phyloP scores from a whole-genome alignment of 306 rosid species.

The Aeschynomene evenia region DNA sequence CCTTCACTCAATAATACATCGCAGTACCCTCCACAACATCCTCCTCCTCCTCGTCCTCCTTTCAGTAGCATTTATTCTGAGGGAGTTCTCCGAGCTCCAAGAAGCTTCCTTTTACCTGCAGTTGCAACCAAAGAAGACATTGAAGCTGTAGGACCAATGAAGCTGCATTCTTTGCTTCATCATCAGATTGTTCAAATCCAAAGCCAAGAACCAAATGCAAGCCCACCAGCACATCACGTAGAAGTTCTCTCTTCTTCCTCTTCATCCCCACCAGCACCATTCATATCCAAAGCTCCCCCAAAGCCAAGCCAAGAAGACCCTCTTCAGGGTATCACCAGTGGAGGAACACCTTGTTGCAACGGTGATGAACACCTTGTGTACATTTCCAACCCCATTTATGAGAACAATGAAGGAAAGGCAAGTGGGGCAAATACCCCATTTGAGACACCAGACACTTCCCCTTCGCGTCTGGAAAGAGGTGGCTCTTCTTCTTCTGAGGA shows the following conservation, averaged over 20 bases:
- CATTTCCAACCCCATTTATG: conserved; percentile 83
- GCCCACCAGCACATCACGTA: conserved; percentile 30
- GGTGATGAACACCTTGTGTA: conserved; percentile 56
- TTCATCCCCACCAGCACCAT: conserved; percentile 43
- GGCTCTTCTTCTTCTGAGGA: conserved; percentile 61
- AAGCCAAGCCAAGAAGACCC: conserved; percentile 21
- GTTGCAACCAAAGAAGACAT: conserved; percentile 41
- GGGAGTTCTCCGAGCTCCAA: conserved; percentile 76
- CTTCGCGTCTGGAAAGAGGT: conserved; percentile 55
- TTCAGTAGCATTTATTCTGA: conserved; percentile 53
- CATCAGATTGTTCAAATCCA: conserved; percentile 48
- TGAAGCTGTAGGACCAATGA: conserved; percentile 38
- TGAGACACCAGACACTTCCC: conserved; percentile 78
- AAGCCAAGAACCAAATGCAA: conserved; percentile 40
- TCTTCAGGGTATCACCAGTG: conserved; percentile 3
- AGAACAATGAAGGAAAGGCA: conserved; percentile 39
- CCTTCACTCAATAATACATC: conserved; percentile 30
- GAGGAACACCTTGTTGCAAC: background rate
- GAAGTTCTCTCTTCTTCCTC: conserved; percentile 34
- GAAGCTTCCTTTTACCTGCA: conserved; percentile 61
- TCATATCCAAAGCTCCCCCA: conserved; percentile 17
- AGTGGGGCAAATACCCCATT: conserved; percentile 55
- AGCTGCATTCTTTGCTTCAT: conserved; percentile 41
- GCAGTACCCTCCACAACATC: conserved; percentile 33
- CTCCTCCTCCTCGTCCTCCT: conserved; percentile 30